phyloP scores from a whole-genome alignment of 495 filamentous ascomycete genomes.

The Terfezia boudieri region DNA sequence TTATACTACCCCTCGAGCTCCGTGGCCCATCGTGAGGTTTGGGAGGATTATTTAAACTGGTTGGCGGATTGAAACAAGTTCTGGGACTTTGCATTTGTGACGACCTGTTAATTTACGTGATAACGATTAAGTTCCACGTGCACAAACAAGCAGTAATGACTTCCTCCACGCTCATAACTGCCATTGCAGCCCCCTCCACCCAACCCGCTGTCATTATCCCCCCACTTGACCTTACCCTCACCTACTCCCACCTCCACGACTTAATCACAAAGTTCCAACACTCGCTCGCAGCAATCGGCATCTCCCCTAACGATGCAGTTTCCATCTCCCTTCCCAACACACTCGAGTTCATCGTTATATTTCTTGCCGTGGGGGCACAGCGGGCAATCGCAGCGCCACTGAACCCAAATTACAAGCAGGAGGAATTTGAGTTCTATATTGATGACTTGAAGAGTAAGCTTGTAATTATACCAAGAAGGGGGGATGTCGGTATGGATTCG shows the following conservation, averaged over 20 bases:
- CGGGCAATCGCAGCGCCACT: conserved; percentile 58
- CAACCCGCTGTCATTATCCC: conserved; percentile 43
- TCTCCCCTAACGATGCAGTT: conserved; percentile 39
- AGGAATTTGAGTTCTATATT: conserved; percentile 78
- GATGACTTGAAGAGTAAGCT: conserved; percentile 57
- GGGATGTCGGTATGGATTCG: conserved; percentile 36
- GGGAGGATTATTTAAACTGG: too few species aligned
- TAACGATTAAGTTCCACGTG: too few species aligned
- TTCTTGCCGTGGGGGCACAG: conserved; percentile 56
- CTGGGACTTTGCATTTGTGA: too few species aligned
- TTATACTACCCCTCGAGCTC: too few species aligned
- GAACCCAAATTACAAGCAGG: conserved; percentile 65
- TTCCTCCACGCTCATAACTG: too few species aligned
- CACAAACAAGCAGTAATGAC: too few species aligned
- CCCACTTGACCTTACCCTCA: conserved; percentile 32
- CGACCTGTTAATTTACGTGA: too few species aligned
- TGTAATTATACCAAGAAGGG: conserved; percentile 43
- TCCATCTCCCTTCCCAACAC: conserved; percentile 59
- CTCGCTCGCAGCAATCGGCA: conserved; percentile 47
- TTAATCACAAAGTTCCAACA: conserved; percentile 44
- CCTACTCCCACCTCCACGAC: conserved; percentile 36
- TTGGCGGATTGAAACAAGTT: too few species aligned
- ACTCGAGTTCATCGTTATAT: conserved; percentile 62
- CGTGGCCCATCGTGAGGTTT: too few species aligned
- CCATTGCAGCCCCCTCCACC: neutral